Evolutionary conservation across 345 rosid species (phyloP), one percentile per base, ranked within the genome.

Genomic region (Dovyalis caffra): DNA sequence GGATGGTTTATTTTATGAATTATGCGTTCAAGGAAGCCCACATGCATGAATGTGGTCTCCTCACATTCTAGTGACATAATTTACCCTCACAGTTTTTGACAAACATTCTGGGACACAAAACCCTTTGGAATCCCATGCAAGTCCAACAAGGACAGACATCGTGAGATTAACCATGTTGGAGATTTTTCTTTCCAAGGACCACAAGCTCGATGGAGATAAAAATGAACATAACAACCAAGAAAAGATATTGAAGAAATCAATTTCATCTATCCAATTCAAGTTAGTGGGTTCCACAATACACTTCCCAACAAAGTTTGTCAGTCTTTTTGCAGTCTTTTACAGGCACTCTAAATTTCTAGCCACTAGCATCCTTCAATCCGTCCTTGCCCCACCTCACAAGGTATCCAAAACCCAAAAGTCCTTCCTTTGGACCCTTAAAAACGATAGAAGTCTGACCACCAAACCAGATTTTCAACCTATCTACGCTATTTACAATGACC

Each of bases 321-420:
- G 37, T 33, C 26, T 40, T 18, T 14, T 31, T 67, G 81, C 83
- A 73, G 85, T 76, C 79, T 67, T 75, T 56, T 20, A 10, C 80
- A 77, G 82, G 62, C 76, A 63, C 45, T 76, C 56, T 21, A 21
- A 67, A 64, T 73, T 63, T 73, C 77, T 23, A 66, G 2, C 72
- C 80, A 38, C 76, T 79, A 1, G 53, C 51, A 68, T 61, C 72
- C 68, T 11, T n/a, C 62, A 34, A 9, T 21, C 11, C 60, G 62
- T 45, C 69, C 21, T 20, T 49, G 64, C 43, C 77, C 58, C 82
- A 73, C 60, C 51, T 64, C 69, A 66, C 76, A 53, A 75, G 9
- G 77, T 35, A 3, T 43, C n/a, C n/a, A n/a, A n/a, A n/a, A n/a
- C n/a, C n/a, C n/a, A n/a, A 18, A 43, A 43, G 49, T 43, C 6